Conservation (phyloP, 2,329 filamentous ascomycete genomes). For the Escovopsis sp. region DNA sequence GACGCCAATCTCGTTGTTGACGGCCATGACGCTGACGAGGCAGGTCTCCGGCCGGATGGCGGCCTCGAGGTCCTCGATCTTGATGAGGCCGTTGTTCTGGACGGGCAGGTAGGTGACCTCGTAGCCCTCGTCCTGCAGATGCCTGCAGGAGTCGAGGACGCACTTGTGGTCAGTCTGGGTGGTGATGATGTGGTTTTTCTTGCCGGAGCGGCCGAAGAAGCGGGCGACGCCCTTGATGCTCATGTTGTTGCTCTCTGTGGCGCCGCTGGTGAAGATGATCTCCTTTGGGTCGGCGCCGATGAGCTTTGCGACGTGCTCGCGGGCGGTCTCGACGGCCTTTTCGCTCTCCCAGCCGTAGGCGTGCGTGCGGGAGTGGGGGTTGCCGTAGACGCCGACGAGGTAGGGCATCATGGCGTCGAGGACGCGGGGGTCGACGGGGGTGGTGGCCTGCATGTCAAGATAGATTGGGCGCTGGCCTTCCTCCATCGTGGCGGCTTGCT, state of each 20-base stretch:
- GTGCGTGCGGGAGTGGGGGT: constrained; percentile 93
- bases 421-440: constrained; percentile 84
- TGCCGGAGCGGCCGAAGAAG: constrained; percentile 83
- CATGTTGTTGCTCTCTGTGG: constrained; percentile 99
- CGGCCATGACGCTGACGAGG: constrained; percentile 93
- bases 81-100: constrained; percentile 69
- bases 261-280: constrained; percentile 96
- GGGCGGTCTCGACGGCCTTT: constrained; percentile 77
- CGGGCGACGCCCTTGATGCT: constrained; percentile 95
- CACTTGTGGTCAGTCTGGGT: constrained; percentile 98
- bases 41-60: constrained; percentile 85
- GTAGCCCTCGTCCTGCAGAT: constrained; percentile 93
- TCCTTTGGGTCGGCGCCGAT: constrained; percentile 95
- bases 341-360: constrained; percentile 99
- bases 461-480: constrained; percentile 90
- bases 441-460: constrained; percentile 96
- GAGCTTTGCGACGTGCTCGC: constrained; percentile 67
- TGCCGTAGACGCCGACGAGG: constrained; percentile 86
- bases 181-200: constrained; percentile 98
- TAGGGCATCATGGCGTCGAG: constrained; percentile 94
- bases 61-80: constrained; percentile 69
- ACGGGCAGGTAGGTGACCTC: constrained; percentile 96
- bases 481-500: constrained; percentile 85
- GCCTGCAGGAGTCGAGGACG: constrained; percentile 89
- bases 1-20: constrained; percentile 99